Percentiles rank a stretch among this genome's conserved stretches.
These are phyloP conservation scores for Ensete glaucum DNA, from an alignment of 176 grass and related monocot species.

Conservation along the genomic window DNA sequence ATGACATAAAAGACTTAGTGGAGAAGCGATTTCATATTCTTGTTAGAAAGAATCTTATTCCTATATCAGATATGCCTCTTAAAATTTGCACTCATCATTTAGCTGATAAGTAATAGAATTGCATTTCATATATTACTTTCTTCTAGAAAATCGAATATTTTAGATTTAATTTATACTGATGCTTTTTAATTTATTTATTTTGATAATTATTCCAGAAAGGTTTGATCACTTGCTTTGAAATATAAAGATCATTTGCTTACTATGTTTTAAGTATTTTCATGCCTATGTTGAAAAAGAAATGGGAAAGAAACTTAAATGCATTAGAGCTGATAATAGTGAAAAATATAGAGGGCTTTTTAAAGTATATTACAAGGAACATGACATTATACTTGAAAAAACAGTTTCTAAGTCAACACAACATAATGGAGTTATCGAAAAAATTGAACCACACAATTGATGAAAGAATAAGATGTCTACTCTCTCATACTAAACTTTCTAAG, in stretches of 20 bases:
- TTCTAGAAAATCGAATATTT: too few species aligned
- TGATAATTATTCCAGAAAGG: constrained; percentile 2
- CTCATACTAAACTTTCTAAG: too few species aligned
- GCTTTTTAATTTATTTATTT: constrained; percentile 1
- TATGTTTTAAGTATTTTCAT: constrained; percentile 11
- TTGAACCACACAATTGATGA: too few species aligned
- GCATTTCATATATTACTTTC: neutral
- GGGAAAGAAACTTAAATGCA: neutral
- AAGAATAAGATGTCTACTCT: too few species aligned
- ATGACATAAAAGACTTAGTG: neutral
- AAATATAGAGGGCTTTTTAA: too few species aligned
- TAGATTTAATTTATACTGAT: too few species aligned
- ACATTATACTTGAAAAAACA: too few species aligned
- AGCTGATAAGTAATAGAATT: constrained; percentile 13
- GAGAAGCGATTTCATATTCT: constrained; percentile 10
- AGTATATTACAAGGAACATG: too few species aligned
- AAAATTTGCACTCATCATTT: neutral
- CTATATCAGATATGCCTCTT: neutral
- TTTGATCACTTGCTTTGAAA: constrained; percentile 16
- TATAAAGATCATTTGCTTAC: constrained; percentile 10
- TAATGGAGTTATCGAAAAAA: too few species aligned
- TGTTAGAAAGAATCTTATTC: neutral
- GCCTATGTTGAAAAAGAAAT: constrained; percentile 17
- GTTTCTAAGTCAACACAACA: too few species aligned
- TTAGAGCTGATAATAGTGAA: neutral